A percentile compares a stretch with the other conserved stretches of the same genome.
These are phyloP conservation scores for Scalesia atractyloides DNA, from an alignment of 129 eudicot genomes.

Conservation along the genomic window DNA sequence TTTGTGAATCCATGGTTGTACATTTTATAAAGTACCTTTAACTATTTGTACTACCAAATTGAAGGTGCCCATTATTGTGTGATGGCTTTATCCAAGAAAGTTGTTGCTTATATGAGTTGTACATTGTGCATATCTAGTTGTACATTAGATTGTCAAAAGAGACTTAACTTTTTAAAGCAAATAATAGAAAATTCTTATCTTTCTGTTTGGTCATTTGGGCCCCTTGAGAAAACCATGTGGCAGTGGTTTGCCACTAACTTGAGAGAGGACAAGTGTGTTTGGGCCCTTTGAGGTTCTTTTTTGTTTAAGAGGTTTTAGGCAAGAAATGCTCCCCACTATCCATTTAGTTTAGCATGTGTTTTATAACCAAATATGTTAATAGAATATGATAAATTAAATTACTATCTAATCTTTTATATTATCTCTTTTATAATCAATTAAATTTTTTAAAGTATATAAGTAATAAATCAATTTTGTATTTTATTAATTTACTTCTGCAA, in stretches of 20 bases:
- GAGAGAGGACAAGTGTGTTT: constrained; percentile 16
- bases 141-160: constrained; percentile 15
- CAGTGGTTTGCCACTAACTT: constrained; percentile 43
- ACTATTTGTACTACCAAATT: background rate
- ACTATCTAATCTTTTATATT: too few relatives aligned
- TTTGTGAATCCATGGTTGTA: constrained; percentile 11
- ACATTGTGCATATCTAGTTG: background rate
- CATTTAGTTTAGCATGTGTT: constrained; percentile 7
- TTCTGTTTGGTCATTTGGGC: constrained; percentile 32
- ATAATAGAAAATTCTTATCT: constrained; percentile 25
- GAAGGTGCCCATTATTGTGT: background rate
- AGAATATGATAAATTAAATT: background rate
- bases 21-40: constrained; percentile 4
- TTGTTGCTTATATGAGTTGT: background rate
- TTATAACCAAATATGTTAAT: background rate
- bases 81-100: constrained; percentile 5
- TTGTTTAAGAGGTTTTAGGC: constrained; percentile 1
- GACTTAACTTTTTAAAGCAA: constrained; percentile 27
- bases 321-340: constrained; percentile 17
- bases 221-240: constrained; percentile 39
- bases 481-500: too few relatives aligned
- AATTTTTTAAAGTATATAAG: too few relatives aligned
- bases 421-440: too few relatives aligned
- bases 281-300: constrained; percentile 29
- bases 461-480: too few relatives aligned